Evolutionary conservation across 2,329 filamentous ascomycete genomes (phyloP).

Genomic region (Fusarium sp.): DNA sequence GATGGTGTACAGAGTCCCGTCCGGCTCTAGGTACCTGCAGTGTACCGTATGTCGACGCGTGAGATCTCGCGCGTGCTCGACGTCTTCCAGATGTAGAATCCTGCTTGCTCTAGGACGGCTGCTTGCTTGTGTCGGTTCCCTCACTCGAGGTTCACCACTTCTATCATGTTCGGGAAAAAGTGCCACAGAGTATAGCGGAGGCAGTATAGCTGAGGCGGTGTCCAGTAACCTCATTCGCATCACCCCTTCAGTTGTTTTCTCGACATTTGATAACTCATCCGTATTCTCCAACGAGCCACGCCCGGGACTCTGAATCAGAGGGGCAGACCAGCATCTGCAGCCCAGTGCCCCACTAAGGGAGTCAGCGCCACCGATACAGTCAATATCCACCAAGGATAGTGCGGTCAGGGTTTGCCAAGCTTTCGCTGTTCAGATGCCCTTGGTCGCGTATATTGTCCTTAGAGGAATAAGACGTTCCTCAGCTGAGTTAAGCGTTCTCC

Average conservation of each 20-base stretch:
- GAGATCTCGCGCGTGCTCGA: slow-evolving; percentile 28
- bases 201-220: slow-evolving; percentile 4
- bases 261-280: slow-evolving; percentile 29
- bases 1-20: slow-evolving; percentile 27
- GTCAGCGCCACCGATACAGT: slow-evolving; percentile 27
- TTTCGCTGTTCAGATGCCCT: slow-evolving; percentile 31
- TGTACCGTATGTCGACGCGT: slow-evolving; percentile 21
- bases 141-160: slow-evolving; percentile 39
- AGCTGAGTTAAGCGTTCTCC: slow-evolving; percentile 44
- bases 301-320: slow-evolving; percentile 42
- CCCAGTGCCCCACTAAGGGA: slow-evolving; percentile 39
- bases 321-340: slow-evolving; percentile 32
- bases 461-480: slow-evolving; percentile 35
- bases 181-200: slow-evolving; percentile 19
- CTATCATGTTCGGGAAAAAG: slow-evolving; percentile 9
- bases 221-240: slow-evolving; percentile 20
- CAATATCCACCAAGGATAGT: slow-evolving; percentile 37
- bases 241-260: slow-evolving; percentile 21
- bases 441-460: slow-evolving; percentile 20
- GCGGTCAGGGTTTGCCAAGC: slow-evolving; percentile 41
- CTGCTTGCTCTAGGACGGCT: slow-evolving; percentile 14
- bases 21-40: slow-evolving; percentile 33
- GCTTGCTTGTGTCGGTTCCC: slow-evolving; percentile 22
- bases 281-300: slow-evolving; percentile 15
- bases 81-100: slow-evolving; percentile 29